phyloP scores from a whole-genome alignment of 129 eudicot genomes.

The Centaurea solstitialis region DNA sequence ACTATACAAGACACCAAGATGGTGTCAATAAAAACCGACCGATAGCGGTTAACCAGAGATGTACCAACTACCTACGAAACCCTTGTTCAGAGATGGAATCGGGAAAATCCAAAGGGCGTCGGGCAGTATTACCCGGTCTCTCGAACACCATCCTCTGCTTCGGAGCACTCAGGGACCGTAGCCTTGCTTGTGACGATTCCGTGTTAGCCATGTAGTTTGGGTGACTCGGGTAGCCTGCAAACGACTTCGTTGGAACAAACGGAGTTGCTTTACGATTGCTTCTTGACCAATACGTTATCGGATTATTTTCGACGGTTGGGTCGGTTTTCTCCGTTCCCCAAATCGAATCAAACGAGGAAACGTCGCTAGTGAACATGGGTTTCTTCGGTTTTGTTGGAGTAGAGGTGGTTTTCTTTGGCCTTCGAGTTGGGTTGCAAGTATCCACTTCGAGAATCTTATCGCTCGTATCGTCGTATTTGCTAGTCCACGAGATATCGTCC shows the following conservation, averaged over 20 bases:
- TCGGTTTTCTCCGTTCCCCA: slow-evolving; percentile 42
- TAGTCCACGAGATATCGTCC: slow-evolving; percentile 61
- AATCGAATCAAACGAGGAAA: slow-evolving; percentile 37
- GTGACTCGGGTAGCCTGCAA: slow-evolving; percentile 49
- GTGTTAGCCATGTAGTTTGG: slow-evolving; percentile 92
- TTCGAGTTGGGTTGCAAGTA: slow-evolving; percentile 70
- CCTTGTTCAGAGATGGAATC: slow-evolving; percentile 62
- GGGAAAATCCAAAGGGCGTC: slow-evolving; percentile 40
- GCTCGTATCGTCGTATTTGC: slow-evolving; percentile 50
- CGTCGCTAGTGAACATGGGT: slow-evolving; percentile 35
- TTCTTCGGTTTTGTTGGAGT: slow-evolving; percentile 50
- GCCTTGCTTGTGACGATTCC: slow-evolving; percentile 69
- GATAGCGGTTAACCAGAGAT: not conserved
- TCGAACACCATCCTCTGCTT: slow-evolving; percentile 55
- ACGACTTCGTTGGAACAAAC: slow-evolving; percentile 39
- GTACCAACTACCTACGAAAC: slow-evolving; percentile 18
- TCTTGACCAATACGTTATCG: slow-evolving; percentile 42
- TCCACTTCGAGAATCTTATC: slow-evolving; percentile 94
- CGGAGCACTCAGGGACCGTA: slow-evolving; percentile 81
- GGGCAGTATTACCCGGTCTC: slow-evolving; percentile 14
- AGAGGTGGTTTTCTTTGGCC: slow-evolving; percentile 28
- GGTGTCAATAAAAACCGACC: not conserved
- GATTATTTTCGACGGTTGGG: slow-evolving; percentile 38
- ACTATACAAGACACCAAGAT: slow-evolving; percentile 16
- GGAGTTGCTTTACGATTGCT: slow-evolving; percentile 49